A percentile compares a stretch with the other conserved stretches of the same genome.
phyloP scores from a whole-genome alignment of 768 basidiomycete species.

The Hebeloma cylindrosporum region DNA sequence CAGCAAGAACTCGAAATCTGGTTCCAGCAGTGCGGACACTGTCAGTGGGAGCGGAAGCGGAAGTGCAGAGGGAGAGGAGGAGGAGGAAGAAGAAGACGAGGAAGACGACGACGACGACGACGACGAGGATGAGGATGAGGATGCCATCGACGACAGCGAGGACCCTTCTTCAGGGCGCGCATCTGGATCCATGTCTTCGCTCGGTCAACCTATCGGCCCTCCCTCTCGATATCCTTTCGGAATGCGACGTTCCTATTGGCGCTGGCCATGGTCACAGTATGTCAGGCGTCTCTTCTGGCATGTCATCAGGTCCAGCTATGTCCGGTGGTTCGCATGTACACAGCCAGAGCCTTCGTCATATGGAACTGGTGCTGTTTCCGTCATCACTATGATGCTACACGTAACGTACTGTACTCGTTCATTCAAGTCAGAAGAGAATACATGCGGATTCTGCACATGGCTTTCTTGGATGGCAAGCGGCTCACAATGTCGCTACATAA shows the following conservation, averaged over 20 bases:
- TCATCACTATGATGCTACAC: too few species aligned
- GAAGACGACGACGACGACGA: conserved; percentile 31
- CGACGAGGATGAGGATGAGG: conserved; percentile 35
- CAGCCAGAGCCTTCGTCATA: conserved; percentile 22
- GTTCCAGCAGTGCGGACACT: conserved; percentile 12
- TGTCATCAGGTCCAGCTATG: conserved; percentile 17
- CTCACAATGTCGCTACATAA: too few species aligned
- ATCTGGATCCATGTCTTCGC: conserved; percentile 82
- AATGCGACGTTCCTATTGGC: conserved; percentile 47
- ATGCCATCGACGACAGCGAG: conserved; percentile 43
- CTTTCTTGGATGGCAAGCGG: too few species aligned
- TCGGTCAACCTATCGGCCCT: conserved; percentile 73
- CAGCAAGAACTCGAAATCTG: too few species aligned
- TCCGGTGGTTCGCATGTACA: conserved; percentile 20
- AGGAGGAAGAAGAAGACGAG: conserved; percentile 27
- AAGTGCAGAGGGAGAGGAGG: conserved; percentile 21
- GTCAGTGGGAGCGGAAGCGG: conserved; percentile 16
- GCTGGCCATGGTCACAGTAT: conserved; percentile 25
- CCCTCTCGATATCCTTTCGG: conserved; percentile 62
- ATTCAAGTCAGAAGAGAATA: too few species aligned
- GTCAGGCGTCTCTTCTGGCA: conserved; percentile 26
- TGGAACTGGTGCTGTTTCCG: conserved; percentile 31
- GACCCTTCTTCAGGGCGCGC: conserved; percentile 61
- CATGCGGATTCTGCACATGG: too few species aligned
- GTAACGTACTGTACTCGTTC: too few species aligned